Conservation (phyloP, 352 stramenopile genomes). For the Phytophthora palmivora region DNA sequence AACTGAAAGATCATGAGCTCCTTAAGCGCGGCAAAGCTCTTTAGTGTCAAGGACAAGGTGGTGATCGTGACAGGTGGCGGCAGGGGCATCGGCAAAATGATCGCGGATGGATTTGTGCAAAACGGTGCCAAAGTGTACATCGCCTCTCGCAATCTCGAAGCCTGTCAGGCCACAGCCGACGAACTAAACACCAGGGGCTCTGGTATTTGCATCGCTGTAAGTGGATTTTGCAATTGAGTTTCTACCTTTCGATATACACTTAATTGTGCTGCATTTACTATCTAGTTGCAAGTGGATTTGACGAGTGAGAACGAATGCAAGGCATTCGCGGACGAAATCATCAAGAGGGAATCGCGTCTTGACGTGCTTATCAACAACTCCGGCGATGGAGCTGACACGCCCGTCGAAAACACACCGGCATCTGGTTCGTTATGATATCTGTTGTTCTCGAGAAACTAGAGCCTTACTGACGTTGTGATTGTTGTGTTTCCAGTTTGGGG, state of each 20-base stretch:
- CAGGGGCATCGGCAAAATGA: constrained; percentile 95
- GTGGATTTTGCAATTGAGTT: background rate
- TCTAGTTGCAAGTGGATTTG: constrained; percentile 41
- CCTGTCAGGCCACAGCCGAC: constrained; percentile 74
- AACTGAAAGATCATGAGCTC: constrained; percentile 13
- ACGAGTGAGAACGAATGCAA: constrained; percentile 39
- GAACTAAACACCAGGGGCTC: constrained; percentile 63
- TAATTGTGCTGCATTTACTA: background rate
- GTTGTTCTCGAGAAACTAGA: background rate
- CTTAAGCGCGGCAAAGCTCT: constrained; percentile 56
- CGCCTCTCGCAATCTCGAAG: constrained; percentile 84
- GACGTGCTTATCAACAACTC: constrained; percentile 97
- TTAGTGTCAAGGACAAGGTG: constrained; percentile 68
- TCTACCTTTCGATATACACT: background rate
- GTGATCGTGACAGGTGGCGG: constrained; percentile 94
- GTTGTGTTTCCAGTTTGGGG: constrained; percentile 77
- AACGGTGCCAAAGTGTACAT: constrained; percentile 95
- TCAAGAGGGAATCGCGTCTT: constrained; percentile 72
- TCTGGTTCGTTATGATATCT: constrained; percentile 31
- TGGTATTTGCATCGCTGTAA: constrained; percentile 70
- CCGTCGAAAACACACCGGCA: constrained; percentile 44
- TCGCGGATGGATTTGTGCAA: constrained; percentile 91
- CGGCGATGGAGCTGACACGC: constrained; percentile 32
- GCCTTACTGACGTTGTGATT: constrained; percentile 17
- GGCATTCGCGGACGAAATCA: constrained; percentile 71